A percentile compares a stretch with the other conserved stretches of the same genome.
Evolutionary conservation across 2,329 filamentous ascomycete species (phyloP).

Genomic region (Sporothrix schenckii): DNA sequence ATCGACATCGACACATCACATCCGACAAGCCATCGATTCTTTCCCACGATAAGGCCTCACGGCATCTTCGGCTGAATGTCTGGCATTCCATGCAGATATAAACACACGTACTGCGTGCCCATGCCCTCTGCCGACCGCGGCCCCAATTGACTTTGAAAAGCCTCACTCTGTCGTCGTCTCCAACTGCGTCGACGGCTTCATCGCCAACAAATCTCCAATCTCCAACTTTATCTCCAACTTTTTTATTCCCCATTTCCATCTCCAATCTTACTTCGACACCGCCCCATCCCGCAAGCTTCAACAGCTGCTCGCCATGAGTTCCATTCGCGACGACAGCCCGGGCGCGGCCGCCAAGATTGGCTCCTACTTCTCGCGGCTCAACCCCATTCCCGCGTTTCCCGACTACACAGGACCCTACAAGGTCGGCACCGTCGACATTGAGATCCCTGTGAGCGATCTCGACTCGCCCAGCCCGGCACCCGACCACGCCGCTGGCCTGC

Average conservation of each 20-base stretch:
- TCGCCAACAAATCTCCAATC: not conserved
- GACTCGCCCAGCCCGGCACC: conserved; percentile 58
- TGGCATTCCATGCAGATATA: not conserved
- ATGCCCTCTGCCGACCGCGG: not conserved
- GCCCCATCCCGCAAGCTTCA: not conserved
- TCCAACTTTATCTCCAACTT: not conserved
- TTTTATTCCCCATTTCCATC: not conserved
- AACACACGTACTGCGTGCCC: not conserved
- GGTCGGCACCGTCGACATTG: conserved; percentile 78
- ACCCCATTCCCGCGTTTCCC: conserved; percentile 72
- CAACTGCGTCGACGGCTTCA: not conserved
- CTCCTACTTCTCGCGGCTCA: conserved; percentile 59
- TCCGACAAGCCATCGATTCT: not conserved
- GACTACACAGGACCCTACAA: conserved; percentile 75
- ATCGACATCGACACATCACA: not conserved
- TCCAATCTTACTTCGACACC: not conserved
- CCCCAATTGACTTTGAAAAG: not conserved
- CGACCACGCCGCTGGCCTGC: conserved; percentile 59
- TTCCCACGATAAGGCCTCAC: not conserved
- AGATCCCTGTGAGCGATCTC: conserved; percentile 69
- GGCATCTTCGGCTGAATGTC: not conserved
- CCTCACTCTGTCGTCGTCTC: not conserved
- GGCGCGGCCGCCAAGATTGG: conserved; percentile 45
- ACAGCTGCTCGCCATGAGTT: not conserved
- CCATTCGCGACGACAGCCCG: not conserved